Evolutionary conservation across 2,329 filamentous ascomycete species (phyloP), one percentile per base, ranked within the genome.

Genomic region (Cladosporium phlei): DNA sequence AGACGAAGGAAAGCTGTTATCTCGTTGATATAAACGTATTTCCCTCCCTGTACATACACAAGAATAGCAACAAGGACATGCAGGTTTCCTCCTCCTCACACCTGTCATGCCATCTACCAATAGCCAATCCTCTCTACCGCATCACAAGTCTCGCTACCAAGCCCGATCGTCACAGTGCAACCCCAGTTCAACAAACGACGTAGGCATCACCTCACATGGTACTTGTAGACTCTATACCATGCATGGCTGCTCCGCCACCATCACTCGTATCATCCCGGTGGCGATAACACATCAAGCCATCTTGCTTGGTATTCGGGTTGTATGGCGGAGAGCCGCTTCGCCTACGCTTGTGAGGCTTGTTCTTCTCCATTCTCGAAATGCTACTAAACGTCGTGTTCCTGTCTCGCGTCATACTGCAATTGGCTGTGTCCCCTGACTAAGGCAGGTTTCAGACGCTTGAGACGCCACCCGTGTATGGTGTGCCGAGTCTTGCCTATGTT

Each of bases 351-450:
- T n/a, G n/a, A 45, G 21, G 24, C 30, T 45, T 34, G 42, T 29
- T 28, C 22, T 35, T 11, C 27, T 7, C 28, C 28, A 32, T 43
- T n/a, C n/a, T n/a, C n/a, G n/a, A n/a, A n/a, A n/a, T n/a, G n/a
- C n/a, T n/a, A n/a, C n/a, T n/a, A n/a, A n/a, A n/a, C n/a, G n/a
- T n/a, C n/a, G n/a, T n/a, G n/a, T n/a, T n/a, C n/a, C n/a, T n/a
- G n/a, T n/a, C n/a, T n/a, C n/a, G n/a, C n/a, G n/a, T n/a, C n/a
- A n/a, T 2, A 2, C 8, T 37, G 17, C 19, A 4, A 45, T 37
- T 37, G 42, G 42, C 32, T 28, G 9, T 17, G 14, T 27, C 42
- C 42, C 42, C 42, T 45, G 42, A 37, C 42, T 45, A 45, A 45
- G 32, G 33, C 32, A 35, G 25, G 30, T 37, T 17, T 45, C 22